These are phyloP conservation scores for Diversispora epigaea DNA, from an alignment of 192 early-diverging fungal species.

Conservation along the genomic window DNA sequence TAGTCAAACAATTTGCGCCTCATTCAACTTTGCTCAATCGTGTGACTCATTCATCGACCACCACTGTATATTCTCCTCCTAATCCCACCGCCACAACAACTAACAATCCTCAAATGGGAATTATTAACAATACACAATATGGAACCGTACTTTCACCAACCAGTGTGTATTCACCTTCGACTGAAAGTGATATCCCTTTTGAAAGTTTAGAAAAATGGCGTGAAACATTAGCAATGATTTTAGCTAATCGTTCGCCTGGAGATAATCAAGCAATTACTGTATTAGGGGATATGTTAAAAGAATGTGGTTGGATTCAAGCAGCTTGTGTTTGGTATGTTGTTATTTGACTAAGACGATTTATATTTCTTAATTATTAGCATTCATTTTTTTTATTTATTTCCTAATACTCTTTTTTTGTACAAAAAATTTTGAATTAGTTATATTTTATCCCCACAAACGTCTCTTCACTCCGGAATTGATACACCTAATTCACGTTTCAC, in stretches of 20 bases:
- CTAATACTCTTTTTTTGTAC: neutral
- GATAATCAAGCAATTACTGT: constrained; percentile 67
- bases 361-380: neutral
- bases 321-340: constrained; percentile 79
- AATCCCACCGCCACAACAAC: no score
- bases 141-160: neutral
- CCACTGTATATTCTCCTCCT: neutral
- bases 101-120: neutral
- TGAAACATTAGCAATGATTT: constrained; percentile 69
- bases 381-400: neutral
- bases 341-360: neutral
- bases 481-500: constrained; percentile 61
- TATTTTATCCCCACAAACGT: constrained; percentile 64
- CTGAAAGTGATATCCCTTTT: constrained; percentile 27
- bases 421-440: constrained; percentile 41
- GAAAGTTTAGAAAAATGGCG: constrained; percentile 67
- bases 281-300: constrained; percentile 75
- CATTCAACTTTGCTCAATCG: constrained; percentile 7
- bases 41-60: neutral
- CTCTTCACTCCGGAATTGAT: constrained; percentile 63
- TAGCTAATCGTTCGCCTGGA: constrained; percentile 80
- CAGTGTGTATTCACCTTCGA: neutral
- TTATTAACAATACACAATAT: constrained; percentile 5
- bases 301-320: constrained; percentile 53
- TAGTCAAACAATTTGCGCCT: constrained; percentile 37